A percentile compares a stretch with the other conserved stretches of the same genome.
phyloP scores from a whole-genome alignment of 768 basidiomycete species.

The Boletellus emodensis region DNA sequence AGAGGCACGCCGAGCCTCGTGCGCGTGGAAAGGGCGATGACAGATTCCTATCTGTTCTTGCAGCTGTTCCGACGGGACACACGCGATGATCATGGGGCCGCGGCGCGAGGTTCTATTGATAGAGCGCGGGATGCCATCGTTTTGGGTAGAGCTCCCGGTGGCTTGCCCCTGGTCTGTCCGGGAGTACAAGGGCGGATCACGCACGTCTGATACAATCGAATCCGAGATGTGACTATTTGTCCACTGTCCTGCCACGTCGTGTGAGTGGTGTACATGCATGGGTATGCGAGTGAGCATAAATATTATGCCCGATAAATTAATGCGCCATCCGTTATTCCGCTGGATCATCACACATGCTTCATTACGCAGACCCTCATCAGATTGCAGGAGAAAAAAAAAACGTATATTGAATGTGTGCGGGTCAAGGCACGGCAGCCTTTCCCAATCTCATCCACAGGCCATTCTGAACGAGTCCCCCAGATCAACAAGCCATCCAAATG shows the following conservation, averaged over 20 bases:
- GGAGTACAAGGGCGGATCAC: neutral
- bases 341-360: neutral
- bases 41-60: too few relatives aligned
- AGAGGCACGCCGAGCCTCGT: too few relatives aligned
- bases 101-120: neutral
- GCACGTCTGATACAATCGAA: too few relatives aligned
- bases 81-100: too few relatives aligned
- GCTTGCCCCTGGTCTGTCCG: conserved; percentile 2
- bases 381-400: neutral
- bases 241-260: neutral
- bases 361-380: neutral
- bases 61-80: too few relatives aligned
- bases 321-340: neutral
- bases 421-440: conserved; percentile 19
- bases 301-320: conserved; percentile 18
- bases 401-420: too few relatives aligned
- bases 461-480: conserved; percentile 34
- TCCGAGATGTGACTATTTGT: too few relatives aligned
- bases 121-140: conserved; percentile 7
- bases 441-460: conserved; percentile 57
- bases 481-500: conserved; percentile 4
- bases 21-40: too few relatives aligned
- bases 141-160: neutral
- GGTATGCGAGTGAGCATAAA: neutral
- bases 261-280: conserved; percentile 1